A percentile compares a stretch with the other conserved stretches of the same genome.
phyloP scores from a whole-genome alignment of 1,139 yeast genomes.

The Nematodospora anomalae region DNA sequence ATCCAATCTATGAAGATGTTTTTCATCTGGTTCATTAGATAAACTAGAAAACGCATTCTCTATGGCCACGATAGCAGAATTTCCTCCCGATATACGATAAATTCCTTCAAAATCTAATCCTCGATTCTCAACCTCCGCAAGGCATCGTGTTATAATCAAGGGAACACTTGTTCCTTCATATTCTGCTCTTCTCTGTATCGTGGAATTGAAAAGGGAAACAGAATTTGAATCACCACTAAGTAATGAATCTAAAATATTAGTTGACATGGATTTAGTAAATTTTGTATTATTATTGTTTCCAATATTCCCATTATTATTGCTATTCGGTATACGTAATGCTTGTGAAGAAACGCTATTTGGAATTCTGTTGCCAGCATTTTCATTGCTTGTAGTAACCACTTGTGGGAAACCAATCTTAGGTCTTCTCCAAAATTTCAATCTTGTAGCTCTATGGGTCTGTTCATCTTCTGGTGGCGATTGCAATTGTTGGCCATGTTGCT shows the following conservation, averaged over 20 bases:
- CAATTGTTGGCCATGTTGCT: constrained; percentile 4
- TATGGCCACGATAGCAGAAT: constrained; percentile 65
- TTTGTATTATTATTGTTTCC: constrained; percentile 8
- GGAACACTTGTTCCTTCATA: constrained; percentile 69
- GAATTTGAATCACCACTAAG: constrained; percentile 21
- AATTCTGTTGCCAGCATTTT: constrained; percentile 9
- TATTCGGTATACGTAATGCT: constrained; percentile 12
- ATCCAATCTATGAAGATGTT: constrained; percentile 41
- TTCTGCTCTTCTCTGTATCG: constrained; percentile 58
- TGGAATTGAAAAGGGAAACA: constrained; percentile 41
- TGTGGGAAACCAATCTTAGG: constrained; percentile 33
- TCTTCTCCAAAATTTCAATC: constrained; percentile 56
- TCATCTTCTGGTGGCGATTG: constrained; percentile 23
- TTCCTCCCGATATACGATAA: constrained; percentile 88
- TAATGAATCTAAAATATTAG: constrained; percentile 46
- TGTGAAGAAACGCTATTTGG: constrained; percentile 13
- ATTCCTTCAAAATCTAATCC: constrained; percentile 82
- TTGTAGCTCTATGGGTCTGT: constrained; percentile 47
- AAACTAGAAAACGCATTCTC: constrained; percentile 47
- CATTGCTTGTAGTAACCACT: constrained; percentile 11
- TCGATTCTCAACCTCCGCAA: constrained; percentile 73
- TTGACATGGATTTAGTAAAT: constrained; percentile 45
- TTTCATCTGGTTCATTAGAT: constrained; percentile 32
- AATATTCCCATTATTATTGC: constrained; percentile 6
- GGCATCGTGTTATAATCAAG: constrained; percentile 66